Base-by-base conservation (phyloP, 306 rosid genomes). In the Sechiopsis laciniata region DNA sequence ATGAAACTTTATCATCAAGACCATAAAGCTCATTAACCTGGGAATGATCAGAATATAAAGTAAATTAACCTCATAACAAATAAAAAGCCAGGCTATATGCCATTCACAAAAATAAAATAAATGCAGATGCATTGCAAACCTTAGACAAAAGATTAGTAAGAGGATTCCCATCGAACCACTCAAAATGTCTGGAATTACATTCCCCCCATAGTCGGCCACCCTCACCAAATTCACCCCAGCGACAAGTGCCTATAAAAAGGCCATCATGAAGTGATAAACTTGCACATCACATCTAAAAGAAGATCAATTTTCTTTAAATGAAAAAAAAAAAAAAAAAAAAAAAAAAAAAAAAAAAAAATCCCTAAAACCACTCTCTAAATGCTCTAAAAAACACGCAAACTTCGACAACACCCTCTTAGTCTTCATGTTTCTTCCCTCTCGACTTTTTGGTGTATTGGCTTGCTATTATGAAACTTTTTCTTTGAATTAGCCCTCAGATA, bases 161-260 rank as follows among this genome's bases (percentile, higher is more conserved):
- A 74, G 94, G 87, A 80, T 87, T 76, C 21, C 98, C 97, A 65
- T 84, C 96, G 74, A 90, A 88, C 98, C 98, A 90, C 82, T 93
- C 98, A 83, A 87, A 90, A 78, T 88, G 88, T 79, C 90, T 87
- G 64, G 91, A 83, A 59, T 75, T 89, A 81, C 96, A 93, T 83
- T 90, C 97, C 68, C 96, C 98, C 98, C 98, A 93, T 51, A 93
- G 82, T 72, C 91, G 87, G 68, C 98, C 98, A 37, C 98, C 97
- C 84, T 88, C 97, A 69, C 97, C 98, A 85, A 78, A 93, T 85
- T 88, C 97, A 67, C 90, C 90, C 98, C 98, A 93, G 19, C 83
- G 85, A 73, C 78, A 77, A 45, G 97, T 88, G 73, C 96, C 98
- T 93, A 85, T 53, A 79, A 82, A 71, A 72, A 56, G 45, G 58